Base-by-base conservation (phyloP, 2,329 filamentous ascomycete genomes). In the Aspergillus ibericus region DNA sequence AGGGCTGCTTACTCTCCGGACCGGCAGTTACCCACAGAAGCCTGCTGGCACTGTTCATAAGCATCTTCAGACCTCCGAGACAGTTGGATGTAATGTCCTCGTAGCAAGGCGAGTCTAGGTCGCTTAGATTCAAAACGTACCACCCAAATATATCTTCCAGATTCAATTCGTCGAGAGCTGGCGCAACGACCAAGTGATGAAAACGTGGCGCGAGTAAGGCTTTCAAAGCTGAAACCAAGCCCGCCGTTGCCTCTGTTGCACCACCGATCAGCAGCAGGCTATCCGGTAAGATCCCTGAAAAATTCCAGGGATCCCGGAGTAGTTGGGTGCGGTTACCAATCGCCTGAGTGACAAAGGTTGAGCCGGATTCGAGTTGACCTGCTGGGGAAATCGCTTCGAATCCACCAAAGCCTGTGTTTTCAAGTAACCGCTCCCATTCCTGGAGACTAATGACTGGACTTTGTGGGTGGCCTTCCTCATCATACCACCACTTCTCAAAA, bases 11-110 rank as follows among this genome's bases (percentile, higher is more conserved):
- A 13, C 29, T 42, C n/a, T 55, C 52, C 8, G 29, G 38, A 9
- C 52, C 57, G 16, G n/a, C 46, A 35, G 57, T 59, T 6, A 59
- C 52, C 57, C 57, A 59, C 4, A 59, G 27, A 22, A 59, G 35
- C 22, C 20, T 35, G 15, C 16, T 36, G 46, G 36, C 34, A 6
- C 22, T 29, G 5, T 47, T 25, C 13, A 55, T 25, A 1, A 59
- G 18, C n/a, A 25, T 7, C 32, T 42, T 25, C 8, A 58, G n/a
- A 4, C 34, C 12, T 15, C 15, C 20, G 18, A 54, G 44, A 5
- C 44, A 16, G 7, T 50, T 16, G 1, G 25, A 44, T 12, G 32
- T 55, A 6, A 58, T 22, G 25, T 51, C 25, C 12, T 46, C 5
- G 20, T 50, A 58, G 15, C 32, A 49, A 18, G 51, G 35, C 4